phyloP scores from a whole-genome alignment of 768 basidiomycete genomes.

The Lactifluus volemus region DNA sequence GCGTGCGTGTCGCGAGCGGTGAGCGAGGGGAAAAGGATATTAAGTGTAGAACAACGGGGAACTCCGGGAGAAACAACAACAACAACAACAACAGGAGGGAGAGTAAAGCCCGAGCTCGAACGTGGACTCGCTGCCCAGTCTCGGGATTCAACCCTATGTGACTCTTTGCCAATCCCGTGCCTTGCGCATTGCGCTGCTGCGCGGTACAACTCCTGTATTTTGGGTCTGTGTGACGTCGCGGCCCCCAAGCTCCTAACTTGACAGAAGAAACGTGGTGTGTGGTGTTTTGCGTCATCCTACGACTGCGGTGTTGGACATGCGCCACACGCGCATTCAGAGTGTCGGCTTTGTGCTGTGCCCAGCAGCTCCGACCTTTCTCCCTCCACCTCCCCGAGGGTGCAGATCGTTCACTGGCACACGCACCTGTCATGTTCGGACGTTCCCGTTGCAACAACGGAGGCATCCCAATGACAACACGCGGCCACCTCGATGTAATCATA shows the following conservation, averaged over 20 bases:
- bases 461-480: background rate
- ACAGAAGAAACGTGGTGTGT: background rate
- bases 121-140: background rate
- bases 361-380: background rate
- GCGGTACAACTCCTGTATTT: background rate
- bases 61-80: background rate
- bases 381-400: background rate
- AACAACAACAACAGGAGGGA: background rate
- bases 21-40: background rate
- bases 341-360: background rate
- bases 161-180: background rate
- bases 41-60: background rate
- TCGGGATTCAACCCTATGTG: background rate
- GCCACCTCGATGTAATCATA: background rate
- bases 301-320: background rate
- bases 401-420: background rate
- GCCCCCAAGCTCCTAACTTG: background rate
- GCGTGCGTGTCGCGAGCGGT: background rate
- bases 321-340: background rate
- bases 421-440: background rate
- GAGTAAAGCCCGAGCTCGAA: no score
- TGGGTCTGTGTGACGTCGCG: background rate
- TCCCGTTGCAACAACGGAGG: background rate
- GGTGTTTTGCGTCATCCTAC: background rate
- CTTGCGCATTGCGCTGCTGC: no score